These are phyloP conservation scores for Xylaria digitata DNA, from an alignment of 2,329 filamentous ascomycete species.

Conservation along the genomic window DNA sequence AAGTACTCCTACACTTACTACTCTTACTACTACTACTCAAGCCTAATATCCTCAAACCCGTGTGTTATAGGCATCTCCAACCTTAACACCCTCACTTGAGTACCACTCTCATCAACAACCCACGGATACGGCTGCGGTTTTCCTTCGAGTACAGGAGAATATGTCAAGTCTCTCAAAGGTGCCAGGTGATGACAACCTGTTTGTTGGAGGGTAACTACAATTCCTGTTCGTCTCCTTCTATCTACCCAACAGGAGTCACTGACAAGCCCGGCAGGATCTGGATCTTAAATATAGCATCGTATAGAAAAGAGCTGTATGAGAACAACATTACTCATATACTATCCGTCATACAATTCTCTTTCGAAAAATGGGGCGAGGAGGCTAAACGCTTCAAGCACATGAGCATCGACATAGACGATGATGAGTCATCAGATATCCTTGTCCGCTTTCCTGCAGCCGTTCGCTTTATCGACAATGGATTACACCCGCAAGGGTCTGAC, in stretches of 20 bases:
- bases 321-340: constrained; percentile 89
- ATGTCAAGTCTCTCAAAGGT: constrained; percentile 76
- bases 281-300: constrained; percentile 68
- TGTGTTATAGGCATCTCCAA: neutral
- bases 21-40: neutral
- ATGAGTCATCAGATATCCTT: constrained; percentile 87
- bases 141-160: constrained; percentile 1
- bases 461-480: constrained; percentile 82
- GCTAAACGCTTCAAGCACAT: constrained; percentile 75
- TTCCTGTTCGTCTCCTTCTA: neutral
- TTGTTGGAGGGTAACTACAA: constrained; percentile 76
- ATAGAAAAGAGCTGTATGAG: constrained; percentile 74
- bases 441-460: constrained; percentile 82
- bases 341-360: constrained; percentile 72
- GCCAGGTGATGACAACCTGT: constrained; percentile 76
- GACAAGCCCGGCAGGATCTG: constrained; percentile 70
- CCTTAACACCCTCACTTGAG: neutral
- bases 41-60: neutral
- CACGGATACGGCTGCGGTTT: neutral
- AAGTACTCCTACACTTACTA: neutral
- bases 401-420: constrained; percentile 87
- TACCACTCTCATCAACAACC: neutral
- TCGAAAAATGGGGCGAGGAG: constrained; percentile 57
- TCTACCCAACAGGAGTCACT: constrained; percentile 10
- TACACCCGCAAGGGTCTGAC: constrained; percentile 54